phyloP scores from a whole-genome alignment of 225 moss, liverwort and hornwort species.

The Pleurozium schreberi region DNA sequence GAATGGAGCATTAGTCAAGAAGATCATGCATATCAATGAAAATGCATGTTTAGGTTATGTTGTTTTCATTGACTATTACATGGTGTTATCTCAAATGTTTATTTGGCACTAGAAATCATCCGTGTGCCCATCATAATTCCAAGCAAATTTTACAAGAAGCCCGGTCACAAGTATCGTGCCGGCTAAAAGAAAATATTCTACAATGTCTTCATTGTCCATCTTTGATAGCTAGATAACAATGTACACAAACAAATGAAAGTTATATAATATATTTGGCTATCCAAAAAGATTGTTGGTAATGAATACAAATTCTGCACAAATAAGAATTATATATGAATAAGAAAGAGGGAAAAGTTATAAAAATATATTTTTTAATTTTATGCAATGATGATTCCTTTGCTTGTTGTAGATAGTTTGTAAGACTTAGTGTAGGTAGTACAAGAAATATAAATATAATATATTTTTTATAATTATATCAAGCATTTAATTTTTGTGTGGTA shows the following conservation, averaged over 20 bases:
- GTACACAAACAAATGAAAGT: background rate
- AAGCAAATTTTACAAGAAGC: background rate
- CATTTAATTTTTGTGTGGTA: background rate
- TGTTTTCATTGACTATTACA: background rate
- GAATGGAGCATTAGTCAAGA: accelerated
- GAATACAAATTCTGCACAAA: background rate
- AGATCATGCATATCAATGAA: background rate
- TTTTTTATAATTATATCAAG: background rate
- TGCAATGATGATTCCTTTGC: background rate
- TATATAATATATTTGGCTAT: background rate
- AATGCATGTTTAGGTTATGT: too few species aligned
- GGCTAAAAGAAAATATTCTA: background rate
- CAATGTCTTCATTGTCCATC: background rate
- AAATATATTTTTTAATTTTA: too few species aligned
- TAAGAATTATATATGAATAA: background rate
- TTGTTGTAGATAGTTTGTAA: background rate
- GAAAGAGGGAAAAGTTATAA: too few species aligned
- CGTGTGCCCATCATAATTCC: background rate
- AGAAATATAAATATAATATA: background rate
- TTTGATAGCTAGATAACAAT: background rate
- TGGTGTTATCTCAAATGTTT: too few species aligned
- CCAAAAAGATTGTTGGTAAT: background rate
- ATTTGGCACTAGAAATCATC: background rate
- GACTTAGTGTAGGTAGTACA: background rate
- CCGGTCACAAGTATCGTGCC: background rate